Evolutionary conservation across 2,329 filamentous ascomycete species (phyloP), one percentile per base, ranked within the genome.

Genomic region (Aspergillus udagawae): DNA sequence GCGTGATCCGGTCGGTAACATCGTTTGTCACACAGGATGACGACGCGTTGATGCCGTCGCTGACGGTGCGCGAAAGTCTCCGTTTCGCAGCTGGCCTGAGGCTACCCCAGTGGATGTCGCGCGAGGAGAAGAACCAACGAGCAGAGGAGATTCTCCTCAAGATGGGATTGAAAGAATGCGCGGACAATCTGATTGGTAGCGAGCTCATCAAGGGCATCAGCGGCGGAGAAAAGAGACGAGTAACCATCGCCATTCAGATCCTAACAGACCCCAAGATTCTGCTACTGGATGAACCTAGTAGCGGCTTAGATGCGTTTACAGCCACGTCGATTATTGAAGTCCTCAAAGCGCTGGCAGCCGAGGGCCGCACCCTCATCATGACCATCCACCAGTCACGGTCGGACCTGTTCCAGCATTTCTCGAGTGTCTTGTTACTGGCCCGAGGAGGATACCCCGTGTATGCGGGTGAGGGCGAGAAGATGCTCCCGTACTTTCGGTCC

Each of bases 1-100:
- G 84, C 0, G 88, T 92, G 3, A 80, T 92, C 35, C 81, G 86
- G 29, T 89, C 88, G 0, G 82, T 91, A 0, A 88, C 86, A 45
- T 91, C 88, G 0, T 92, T 90, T 60, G 89, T 92, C 6, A 90
- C 87, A 23, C 89, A 92, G 62, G 88, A 91, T 58, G 89, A 92
- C 56, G 88, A 91, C 64, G 89, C 87, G 1, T 76, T 92, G 1
- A 78, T 92, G 6, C 85, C 89, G 1, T 90, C 86, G 0, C 77
- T 92, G 21, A 92, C 89, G 0, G 89, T 92, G 0, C 83, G 89
- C 1, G 89, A 92, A 67, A 92, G 88, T 0, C 77, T 92, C 1
- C 81, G 78, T 0, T 90, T 89, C 68, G 85, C 89, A 2, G 89
- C 89, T 2, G 86, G 86, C 1, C 77, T 92, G 14, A 82, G 89